These are phyloP conservation scores for Plasmodium chabaudi DNA, from an alignment of 169 alveolate species.

Conservation along the genomic window DNA sequence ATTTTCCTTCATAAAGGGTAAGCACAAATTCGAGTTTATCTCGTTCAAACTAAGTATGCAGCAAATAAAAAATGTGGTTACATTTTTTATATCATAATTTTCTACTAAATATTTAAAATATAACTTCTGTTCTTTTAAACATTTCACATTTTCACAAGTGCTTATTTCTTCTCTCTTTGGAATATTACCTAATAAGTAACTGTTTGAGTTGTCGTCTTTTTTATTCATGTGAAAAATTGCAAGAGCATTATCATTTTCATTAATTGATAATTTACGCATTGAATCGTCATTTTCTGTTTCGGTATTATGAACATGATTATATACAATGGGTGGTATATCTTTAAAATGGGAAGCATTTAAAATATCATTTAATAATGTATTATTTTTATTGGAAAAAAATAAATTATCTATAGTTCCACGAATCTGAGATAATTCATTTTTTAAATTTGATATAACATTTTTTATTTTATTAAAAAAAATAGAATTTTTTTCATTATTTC, in stretches of 20 bases:
- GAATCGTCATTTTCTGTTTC: too few species aligned
- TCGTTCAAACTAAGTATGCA: slow-evolving; percentile 16
- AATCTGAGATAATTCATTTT: not conserved
- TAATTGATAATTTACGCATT: too few species aligned
- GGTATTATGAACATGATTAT: too few species aligned
- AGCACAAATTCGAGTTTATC: not conserved
- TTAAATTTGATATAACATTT: not conserved
- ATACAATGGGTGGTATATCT: too few species aligned
- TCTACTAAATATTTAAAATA: slow-evolving; percentile 2
- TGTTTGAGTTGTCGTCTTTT: too few species aligned
- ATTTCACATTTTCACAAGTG: not conserved
- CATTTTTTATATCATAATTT: slow-evolving; percentile 16
- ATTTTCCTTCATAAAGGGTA: not conserved
- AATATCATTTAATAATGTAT: not conserved
- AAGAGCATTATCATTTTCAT: too few species aligned
- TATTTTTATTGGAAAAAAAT: not conserved
- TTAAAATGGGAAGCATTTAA: too few species aligned
- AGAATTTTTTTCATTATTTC: not conserved
- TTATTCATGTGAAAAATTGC: too few species aligned
- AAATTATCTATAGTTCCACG: not conserved
- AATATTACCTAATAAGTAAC: too few species aligned
- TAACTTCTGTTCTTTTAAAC: slow-evolving; percentile 3
- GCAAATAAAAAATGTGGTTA: slow-evolving; percentile 16
- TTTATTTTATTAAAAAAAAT: not conserved
- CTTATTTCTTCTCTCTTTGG: not conserved